These are phyloP conservation scores for Pichia sp. DNA, from an alignment of 1,139 yeast genomes.

Conservation along the genomic window DNA sequence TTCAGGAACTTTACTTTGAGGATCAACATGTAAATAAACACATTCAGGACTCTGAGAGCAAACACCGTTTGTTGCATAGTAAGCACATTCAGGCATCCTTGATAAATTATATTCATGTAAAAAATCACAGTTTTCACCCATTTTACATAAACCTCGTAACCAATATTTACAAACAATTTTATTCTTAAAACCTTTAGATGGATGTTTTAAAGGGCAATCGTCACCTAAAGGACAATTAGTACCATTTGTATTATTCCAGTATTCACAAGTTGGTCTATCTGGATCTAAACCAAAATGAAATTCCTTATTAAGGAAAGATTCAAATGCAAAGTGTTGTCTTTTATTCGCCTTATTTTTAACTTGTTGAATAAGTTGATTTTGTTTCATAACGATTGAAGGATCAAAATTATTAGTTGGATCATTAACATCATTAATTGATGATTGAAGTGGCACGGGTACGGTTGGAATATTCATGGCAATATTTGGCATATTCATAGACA, in stretches of 20 bases:
- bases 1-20: conserved; percentile 78
- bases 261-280: conserved; percentile 83
- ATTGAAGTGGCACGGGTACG: background rate
- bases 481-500: conserved; percentile 1
- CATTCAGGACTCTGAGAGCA: conserved; percentile 97
- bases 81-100: conserved; percentile 96
- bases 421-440: background rate
- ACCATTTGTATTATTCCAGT: conserved; percentile 53
- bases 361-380: conserved; percentile 15
- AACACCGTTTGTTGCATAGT: conserved; percentile 80
- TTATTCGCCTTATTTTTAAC: conserved; percentile 10
- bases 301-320: conserved; percentile 73
- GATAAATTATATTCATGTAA: conserved; percentile 90
- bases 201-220: conserved; percentile 84
- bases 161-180: conserved; percentile 96
- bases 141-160: conserved; percentile 95
- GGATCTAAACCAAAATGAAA: conserved; percentile 83
- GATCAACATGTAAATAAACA: conserved; percentile 86
- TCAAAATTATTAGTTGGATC: conserved; percentile 5
- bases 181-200: conserved; percentile 71
- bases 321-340: conserved; percentile 40
- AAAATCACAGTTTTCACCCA: conserved; percentile 94
- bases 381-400: conserved; percentile 13
- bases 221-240: conserved; percentile 75
- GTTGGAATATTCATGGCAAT: background rate